A percentile compares a stretch with the other conserved stretches of the same genome.
Evolutionary conservation across 2,329 filamentous ascomycete genomes (phyloP).

Genomic region (Nemania abortiva): DNA sequence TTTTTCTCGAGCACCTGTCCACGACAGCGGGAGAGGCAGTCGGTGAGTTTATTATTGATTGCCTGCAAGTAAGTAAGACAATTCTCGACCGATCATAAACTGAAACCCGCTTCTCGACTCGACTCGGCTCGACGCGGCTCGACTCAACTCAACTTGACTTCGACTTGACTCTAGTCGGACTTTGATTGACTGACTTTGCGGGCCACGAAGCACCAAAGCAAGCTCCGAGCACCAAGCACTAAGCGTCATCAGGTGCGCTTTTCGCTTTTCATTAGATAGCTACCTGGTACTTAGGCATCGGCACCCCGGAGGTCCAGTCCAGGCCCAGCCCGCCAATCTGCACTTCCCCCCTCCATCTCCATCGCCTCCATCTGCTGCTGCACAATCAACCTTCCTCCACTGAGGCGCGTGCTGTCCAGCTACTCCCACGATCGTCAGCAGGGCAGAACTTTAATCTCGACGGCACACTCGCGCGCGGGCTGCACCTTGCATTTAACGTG

Average conservation of each 20-base stretch:
- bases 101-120: background rate
- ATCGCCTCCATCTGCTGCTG: too few species aligned
- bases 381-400: slow-evolving; percentile 20
- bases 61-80: background rate
- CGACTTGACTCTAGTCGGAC: slow-evolving; percentile 10
- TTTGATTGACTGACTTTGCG: too few species aligned
- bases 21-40: background rate
- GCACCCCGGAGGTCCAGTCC: slow-evolving; percentile 29
- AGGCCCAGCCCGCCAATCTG: slow-evolving; percentile 22
- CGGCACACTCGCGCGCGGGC: slow-evolving; percentile 9
- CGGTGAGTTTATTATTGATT: slow-evolving; percentile 6
- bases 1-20: slow-evolving; percentile 11
- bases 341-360: background rate
- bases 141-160: background rate
- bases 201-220: too few species aligned
- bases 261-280: too few species aligned
- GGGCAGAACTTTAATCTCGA: slow-evolving; percentile 26
- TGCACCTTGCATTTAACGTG: slow-evolving; percentile 30
- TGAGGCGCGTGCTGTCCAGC: slow-evolving; percentile 20
- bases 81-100: slow-evolving; percentile 9
- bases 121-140: background rate
- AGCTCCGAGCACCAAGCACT: background rate
- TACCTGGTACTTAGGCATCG: slow-evolving; percentile 15
- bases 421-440: slow-evolving; percentile 24
- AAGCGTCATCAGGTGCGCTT: slow-evolving; percentile 26